These are phyloP conservation scores for Termitomyces sp. DNA, from an alignment of 768 basidiomycete genomes.

Conservation along the genomic window DNA sequence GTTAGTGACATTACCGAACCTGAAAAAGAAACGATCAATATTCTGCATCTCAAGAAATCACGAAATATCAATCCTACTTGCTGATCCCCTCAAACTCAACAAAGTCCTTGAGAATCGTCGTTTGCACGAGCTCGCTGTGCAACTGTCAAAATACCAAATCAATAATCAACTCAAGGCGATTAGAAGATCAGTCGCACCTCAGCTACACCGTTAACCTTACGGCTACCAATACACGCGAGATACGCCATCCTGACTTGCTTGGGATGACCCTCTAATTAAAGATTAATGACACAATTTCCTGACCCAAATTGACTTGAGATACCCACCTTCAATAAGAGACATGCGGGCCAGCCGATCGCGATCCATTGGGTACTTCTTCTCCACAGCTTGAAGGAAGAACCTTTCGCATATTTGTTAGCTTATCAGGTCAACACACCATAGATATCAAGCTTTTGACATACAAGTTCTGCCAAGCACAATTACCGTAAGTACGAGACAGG, in stretches of 20 bases:
- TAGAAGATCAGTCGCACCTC: slow-evolving; percentile 44
- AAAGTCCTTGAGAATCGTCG: slow-evolving; percentile 86
- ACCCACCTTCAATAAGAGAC: slow-evolving; percentile 85
- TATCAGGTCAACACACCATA: not conserved
- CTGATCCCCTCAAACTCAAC: slow-evolving; percentile 88
- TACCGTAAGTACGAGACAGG: not conserved
- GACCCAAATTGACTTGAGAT: not conserved
- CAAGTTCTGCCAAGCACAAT: slow-evolving; percentile 42
- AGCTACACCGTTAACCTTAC: slow-evolving; percentile 92
- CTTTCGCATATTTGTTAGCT: slow-evolving; percentile 22
- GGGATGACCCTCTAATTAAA: slow-evolving; percentile 68
- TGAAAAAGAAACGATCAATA: slow-evolving; percentile 16
- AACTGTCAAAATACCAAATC: slow-evolving; percentile 27
- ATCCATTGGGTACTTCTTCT: slow-evolving; percentile 88
- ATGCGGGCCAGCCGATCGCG: slow-evolving; percentile 76
- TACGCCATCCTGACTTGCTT: slow-evolving; percentile 90
- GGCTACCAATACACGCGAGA: slow-evolving; percentile 75
- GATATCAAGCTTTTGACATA: slow-evolving; percentile 22
- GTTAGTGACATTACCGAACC: slow-evolving; percentile 90
- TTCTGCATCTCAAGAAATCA: not conserved
- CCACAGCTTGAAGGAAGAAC: slow-evolving; percentile 81
- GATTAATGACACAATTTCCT: not conserved
- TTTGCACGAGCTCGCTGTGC: slow-evolving; percentile 85
- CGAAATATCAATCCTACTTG: slow-evolving; percentile 54
- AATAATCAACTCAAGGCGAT: not conserved